These are phyloP conservation scores for Termitomyces sp. DNA, from an alignment of 768 basidiomycete species.

Conservation along the genomic window DNA sequence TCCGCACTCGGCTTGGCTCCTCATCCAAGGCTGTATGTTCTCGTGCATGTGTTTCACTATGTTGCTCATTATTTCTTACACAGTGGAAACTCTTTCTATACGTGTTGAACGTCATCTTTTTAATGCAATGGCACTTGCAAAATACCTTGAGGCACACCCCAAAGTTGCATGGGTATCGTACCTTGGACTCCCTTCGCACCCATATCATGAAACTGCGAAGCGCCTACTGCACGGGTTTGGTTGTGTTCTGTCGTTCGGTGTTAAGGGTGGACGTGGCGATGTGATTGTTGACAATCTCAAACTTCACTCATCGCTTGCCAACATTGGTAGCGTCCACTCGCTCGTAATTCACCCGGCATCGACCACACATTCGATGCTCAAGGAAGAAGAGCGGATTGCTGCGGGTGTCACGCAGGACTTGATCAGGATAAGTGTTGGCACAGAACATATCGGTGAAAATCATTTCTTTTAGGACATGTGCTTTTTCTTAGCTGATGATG, in stretches of 20 bases:
- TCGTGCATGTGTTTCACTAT: background rate
- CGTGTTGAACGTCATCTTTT: conserved; percentile 52
- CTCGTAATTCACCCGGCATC: conserved; percentile 54
- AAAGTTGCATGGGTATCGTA: conserved; percentile 63
- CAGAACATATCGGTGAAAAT: conserved; percentile 6
- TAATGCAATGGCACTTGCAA: conserved; percentile 40
- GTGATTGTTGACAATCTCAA: conserved; percentile 32
- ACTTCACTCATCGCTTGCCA: conserved; percentile 30
- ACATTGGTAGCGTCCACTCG: conserved; percentile 23
- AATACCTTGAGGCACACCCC: conserved; percentile 47
- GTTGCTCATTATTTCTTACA: conserved; percentile 29
- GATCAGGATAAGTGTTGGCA: conserved; percentile 38
- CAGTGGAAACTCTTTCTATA: conserved; percentile 54
- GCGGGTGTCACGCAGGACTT: conserved; percentile 53
- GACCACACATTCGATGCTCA: conserved; percentile 56
- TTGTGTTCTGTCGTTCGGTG: conserved; percentile 60
- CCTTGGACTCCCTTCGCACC: conserved; percentile 48
- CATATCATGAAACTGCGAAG: conserved; percentile 44
- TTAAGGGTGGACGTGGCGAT: conserved; percentile 35
- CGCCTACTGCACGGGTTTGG: conserved; percentile 42
- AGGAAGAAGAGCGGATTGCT: conserved; percentile 37
- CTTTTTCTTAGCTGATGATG: background rate
- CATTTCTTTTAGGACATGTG: background rate
- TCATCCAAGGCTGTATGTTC: conserved; percentile 38
- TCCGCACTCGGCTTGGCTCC: conserved; percentile 55